phyloP scores from a whole-genome alignment of 768 basidiomycete species.

The Agrocybe chaxingu region DNA sequence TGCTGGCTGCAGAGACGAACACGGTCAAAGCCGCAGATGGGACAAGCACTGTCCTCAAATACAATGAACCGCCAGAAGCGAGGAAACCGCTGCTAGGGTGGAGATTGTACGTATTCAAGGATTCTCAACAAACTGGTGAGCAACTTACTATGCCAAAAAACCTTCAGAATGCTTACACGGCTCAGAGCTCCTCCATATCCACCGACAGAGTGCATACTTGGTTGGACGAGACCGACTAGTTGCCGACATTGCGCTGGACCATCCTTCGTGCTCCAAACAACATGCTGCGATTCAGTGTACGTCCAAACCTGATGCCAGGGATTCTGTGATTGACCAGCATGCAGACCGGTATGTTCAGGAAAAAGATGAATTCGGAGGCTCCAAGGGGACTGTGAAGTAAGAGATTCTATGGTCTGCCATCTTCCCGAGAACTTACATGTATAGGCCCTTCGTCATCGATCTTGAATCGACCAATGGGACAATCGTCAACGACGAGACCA shows the following conservation, averaged over 20 bases:
- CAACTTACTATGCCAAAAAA: conserved; percentile 5
- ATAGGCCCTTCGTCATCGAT: conserved; percentile 94
- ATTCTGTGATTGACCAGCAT: neutral
- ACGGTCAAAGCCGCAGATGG: conserved; percentile 76
- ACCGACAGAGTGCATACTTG: conserved; percentile 92
- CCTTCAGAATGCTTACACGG: neutral
- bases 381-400: conserved; percentile 81
- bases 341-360: conserved; percentile 80
- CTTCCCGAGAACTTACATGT: neutral
- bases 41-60: conserved; percentile 85
- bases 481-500: conserved; percentile 79
- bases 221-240: conserved; percentile 88
- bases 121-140: conserved; percentile 87
- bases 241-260: conserved; percentile 84
- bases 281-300: conserved; percentile 94
- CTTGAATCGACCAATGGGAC: conserved; percentile 98
- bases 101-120: conserved; percentile 98
- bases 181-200: conserved; percentile 86
- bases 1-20: conserved; percentile 95
- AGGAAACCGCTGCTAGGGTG: conserved; percentile 86
- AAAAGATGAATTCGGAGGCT: conserved; percentile 82
- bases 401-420: conserved; percentile 24
- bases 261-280: conserved; percentile 98
- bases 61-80: conserved; percentile 98
- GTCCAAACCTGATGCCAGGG: conserved; percentile 20